Evolutionary conservation across 2,329 filamentous ascomycete species (phyloP).

Genomic region (Microascus cirrosus): DNA sequence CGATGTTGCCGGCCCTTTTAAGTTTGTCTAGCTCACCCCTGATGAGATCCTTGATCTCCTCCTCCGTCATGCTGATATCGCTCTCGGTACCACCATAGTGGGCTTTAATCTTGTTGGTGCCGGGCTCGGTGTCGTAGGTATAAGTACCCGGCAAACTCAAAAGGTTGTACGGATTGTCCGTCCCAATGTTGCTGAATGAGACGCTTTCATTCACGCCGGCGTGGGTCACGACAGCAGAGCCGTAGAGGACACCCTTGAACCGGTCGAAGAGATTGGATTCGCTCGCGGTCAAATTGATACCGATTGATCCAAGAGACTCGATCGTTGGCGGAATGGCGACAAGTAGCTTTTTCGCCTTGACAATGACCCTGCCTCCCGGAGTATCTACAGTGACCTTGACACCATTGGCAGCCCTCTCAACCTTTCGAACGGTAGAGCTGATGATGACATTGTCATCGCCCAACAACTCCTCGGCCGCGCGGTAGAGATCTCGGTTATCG

Average conservation of each 20-base stretch:
- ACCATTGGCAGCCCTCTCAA: constrained; percentile 11
- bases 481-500: constrained; percentile 15
- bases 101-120: constrained; percentile 6
- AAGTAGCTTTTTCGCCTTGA: constrained; percentile 22
- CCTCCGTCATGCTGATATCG: constrained; percentile 5
- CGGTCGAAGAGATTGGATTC: constrained; percentile 21
- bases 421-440: constrained; percentile 11
- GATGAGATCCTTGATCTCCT: constrained; percentile 9
- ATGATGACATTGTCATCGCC: constrained; percentile 14
- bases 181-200: constrained; percentile 11
- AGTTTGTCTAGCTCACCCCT: constrained; percentile 5
- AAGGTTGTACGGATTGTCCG: constrained; percentile 3
- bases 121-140: constrained; percentile 7
- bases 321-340: constrained; percentile 21
- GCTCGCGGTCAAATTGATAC: constrained; percentile 17
- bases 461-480: constrained; percentile 14
- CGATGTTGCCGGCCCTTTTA: constrained; percentile 1
- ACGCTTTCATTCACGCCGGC: constrained; percentile 12
- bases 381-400: constrained; percentile 15
- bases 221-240: constrained; percentile 18
- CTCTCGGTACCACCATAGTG: constrained; percentile 7
- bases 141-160: constrained; percentile 7
- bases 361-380: constrained; percentile 12
- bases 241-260: constrained; percentile 20
- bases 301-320: constrained; percentile 15